Evolutionary conservation across 352 stramenopile species (phyloP).

Genomic region (Phytopythium oedochilum): DNA sequence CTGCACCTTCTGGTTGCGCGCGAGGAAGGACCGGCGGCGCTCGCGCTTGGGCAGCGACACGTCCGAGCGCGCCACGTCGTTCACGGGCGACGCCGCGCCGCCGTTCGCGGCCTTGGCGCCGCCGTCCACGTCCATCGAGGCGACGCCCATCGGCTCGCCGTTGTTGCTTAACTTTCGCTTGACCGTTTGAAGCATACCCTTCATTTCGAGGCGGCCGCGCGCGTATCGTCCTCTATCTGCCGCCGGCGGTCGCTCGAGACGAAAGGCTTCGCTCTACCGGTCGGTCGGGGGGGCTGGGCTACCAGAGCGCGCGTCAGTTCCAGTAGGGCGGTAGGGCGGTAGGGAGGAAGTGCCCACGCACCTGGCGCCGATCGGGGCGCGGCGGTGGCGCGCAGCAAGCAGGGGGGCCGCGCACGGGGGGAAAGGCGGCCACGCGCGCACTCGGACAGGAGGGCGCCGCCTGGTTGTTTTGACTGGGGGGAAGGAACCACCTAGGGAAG

Average conservation of each 20-base stretch:
- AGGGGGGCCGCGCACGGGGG: too few species aligned
- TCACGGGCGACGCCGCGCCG: conserved; percentile 41
- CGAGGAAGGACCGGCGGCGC: conserved; percentile 75
- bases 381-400: too few species aligned
- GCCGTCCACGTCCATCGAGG: conserved; percentile 59
- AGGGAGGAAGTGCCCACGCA: too few species aligned
- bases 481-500: too few species aligned
- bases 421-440: too few species aligned
- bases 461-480: too few species aligned
- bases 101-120: conserved; percentile 6
- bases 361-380: too few species aligned
- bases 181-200: conserved; percentile 88
- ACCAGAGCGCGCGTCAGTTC: too few species aligned
- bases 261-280: too few species aligned
- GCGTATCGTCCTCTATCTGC: not conserved
- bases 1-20: conserved; percentile 84
- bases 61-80: conserved; percentile 74
- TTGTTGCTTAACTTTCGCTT: conserved; percentile 88
- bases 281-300: too few species aligned
- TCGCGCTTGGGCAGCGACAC: conserved; percentile 81
- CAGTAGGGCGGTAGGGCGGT: too few species aligned
- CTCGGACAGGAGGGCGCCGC: too few species aligned
- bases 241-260: not conserved
- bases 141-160: conserved; percentile 51
- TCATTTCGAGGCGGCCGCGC: conserved; percentile 49